These are phyloP conservation scores for Apophysomyces ossiformis DNA, from an alignment of 371 early-diverging fungal species.

Conservation along the genomic window DNA sequence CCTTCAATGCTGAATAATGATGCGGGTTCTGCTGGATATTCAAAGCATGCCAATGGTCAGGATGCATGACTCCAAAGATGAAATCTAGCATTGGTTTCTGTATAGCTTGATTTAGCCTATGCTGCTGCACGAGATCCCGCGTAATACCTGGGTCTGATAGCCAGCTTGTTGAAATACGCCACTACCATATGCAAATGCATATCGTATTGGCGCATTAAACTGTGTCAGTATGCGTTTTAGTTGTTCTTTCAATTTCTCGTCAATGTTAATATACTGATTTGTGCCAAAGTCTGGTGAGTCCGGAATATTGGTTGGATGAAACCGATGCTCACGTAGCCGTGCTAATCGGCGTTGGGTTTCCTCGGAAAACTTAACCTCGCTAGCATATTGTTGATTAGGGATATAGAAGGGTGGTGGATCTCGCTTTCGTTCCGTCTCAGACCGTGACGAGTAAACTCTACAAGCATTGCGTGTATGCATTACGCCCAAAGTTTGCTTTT, in stretches of 20 bases:
- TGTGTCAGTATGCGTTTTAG: conserved; percentile 61
- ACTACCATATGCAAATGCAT: conserved; percentile 95
- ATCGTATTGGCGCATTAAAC: conserved; percentile 77
- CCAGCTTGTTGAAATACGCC: conserved; percentile 91
- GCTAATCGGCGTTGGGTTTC: conserved; percentile 42
- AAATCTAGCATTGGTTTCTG: not conserved
- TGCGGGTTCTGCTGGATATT: conserved; percentile 84
- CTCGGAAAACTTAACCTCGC: conserved; percentile 29
- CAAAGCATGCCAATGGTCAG: conserved; percentile 93
- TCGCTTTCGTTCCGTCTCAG: not conserved
- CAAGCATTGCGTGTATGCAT: not conserved
- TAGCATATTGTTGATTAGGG: conserved; percentile 2
- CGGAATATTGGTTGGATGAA: conserved; percentile 55
- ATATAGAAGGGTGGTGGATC: conserved; percentile 1
- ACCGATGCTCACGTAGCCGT: conserved; percentile 48
- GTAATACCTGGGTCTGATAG: conserved; percentile 69
- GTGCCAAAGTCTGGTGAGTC: conserved; percentile 71
- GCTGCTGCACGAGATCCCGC: not conserved
- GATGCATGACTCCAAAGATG: conserved; percentile 47
- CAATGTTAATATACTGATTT: conserved; percentile 68
- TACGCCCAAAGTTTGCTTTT: not conserved
- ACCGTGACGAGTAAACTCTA: not conserved
- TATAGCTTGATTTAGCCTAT: not conserved
- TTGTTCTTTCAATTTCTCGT: conserved; percentile 60
- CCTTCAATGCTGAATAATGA: conserved; percentile 82